phyloP scores from a whole-genome alignment of 1,284 basidiomycete genomes.

The Meira miltonrushii region DNA sequence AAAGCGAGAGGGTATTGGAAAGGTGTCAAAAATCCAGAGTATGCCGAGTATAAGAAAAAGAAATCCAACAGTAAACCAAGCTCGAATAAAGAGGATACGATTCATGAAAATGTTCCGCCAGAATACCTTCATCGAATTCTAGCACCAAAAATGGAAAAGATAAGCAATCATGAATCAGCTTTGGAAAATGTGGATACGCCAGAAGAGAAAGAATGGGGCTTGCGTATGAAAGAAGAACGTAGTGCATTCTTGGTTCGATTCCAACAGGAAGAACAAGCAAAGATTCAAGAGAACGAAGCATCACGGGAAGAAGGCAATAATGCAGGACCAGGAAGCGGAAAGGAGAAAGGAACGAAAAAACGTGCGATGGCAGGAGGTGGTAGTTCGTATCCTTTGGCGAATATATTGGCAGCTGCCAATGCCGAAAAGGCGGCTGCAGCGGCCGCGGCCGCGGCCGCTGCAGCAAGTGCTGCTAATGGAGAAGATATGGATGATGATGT shows the following conservation, averaged over 20 bases:
- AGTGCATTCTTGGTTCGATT: constrained; percentile 42
- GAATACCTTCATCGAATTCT: constrained; percentile 30
- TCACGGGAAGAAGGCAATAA: constrained; percentile 2
- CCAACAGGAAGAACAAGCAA: constrained; percentile 40
- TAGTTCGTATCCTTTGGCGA: constrained; percentile 16
- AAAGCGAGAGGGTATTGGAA: constrained; percentile 34
- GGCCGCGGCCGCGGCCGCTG: constrained; percentile 13
- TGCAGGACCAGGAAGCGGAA: background rate
- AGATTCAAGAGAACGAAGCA: constrained; percentile 4
- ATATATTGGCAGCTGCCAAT: constrained; percentile 16
- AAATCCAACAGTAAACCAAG: constrained; percentile 15
- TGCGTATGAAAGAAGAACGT: constrained; percentile 44
- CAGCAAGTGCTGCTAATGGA: constrained; percentile 17
- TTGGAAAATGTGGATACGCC: constrained; percentile 44
- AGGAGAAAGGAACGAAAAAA: constrained; percentile 5
- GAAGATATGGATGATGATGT: background rate
- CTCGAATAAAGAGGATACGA: background rate
- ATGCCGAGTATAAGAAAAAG: constrained; percentile 29
- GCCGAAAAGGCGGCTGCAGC: constrained; percentile 9
- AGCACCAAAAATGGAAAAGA: constrained; percentile 25
- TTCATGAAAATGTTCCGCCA: constrained; percentile 18
- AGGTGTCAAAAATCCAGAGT: constrained; percentile 37
- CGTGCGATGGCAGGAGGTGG: constrained; percentile 11
- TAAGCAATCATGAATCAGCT: constrained; percentile 24
- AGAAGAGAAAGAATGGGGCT: constrained; percentile 47